Evolutionary conservation across 2,329 filamentous ascomycete species (phyloP), one percentile per base, ranked within the genome.

Genomic region (Ophiostoma pallidulum): DNA sequence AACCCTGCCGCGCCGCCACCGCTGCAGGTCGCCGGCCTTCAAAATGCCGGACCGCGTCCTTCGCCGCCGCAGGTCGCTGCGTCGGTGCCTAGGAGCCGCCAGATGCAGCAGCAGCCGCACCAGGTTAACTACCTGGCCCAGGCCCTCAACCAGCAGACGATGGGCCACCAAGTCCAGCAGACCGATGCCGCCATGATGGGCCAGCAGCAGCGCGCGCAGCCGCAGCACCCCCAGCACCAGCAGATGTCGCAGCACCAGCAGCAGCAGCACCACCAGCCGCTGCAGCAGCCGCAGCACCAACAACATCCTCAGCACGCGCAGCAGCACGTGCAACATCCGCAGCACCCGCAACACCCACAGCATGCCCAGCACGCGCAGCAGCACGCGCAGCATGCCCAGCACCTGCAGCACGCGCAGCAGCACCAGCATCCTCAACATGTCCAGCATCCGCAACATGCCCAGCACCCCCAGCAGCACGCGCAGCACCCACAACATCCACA

Each of bases 31-130:
- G 61, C 67, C 52, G 73, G 69, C 60, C 66, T 74, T 47, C 62
- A 68, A 57, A 73, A 58, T 71, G 70, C 53, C 65, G 66, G 55
- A 53, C 53, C 62, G 19, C 56, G 66, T 16, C 65, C 69, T 28
- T 67, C 66, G 49, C 58, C 66, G 45, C 73, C 73, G 56, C 63
- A 73, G 46, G 65, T 74, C 49, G 71, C 71, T 56, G 66, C 71
- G 36, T 67, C 72, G 65, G 65, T 51, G 63, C 69, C 49, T 63
- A 69, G 49, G 64, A 68, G 43, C 64, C 71, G 57, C 51, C 73
- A 69, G 63, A 71, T 73, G 62, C 64, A 65, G 54, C 64, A 65
- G 54, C 59, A 66, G 36, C 63, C 63, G 39, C 58, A 57, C 26
- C 47, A 58, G 18, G 55, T 60, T 16, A 58, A 53, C 41, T 66